A percentile compares a stretch with the other conserved stretches of the same genome.
Conservation (phyloP, 2,329 filamentous ascomycete species). For the Leptosphaerulina australis region DNA sequence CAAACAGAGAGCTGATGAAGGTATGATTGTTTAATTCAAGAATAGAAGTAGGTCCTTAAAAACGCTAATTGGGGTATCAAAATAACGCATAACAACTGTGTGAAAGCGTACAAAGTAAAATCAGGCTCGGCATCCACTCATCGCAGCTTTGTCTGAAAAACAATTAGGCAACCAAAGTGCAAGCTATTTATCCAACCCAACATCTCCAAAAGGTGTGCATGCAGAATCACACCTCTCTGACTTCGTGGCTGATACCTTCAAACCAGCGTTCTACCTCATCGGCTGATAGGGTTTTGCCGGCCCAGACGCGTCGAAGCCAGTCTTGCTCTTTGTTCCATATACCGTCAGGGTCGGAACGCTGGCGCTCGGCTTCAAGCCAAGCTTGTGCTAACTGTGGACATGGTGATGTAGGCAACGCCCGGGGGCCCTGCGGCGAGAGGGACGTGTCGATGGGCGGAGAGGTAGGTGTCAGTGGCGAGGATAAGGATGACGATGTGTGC, state of each 20-base stretch:
- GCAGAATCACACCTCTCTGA: neutral
- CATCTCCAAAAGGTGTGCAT: neutral
- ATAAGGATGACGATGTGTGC: neutral
- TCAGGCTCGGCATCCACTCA: neutral
- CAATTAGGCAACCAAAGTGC: neutral
- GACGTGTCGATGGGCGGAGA: neutral
- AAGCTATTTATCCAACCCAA: neutral
- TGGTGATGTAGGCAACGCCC: constrained; percentile 1
- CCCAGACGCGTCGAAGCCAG: neutral
- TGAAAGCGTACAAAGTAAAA: neutral
- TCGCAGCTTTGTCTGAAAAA: neutral
- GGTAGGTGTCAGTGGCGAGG: neutral
- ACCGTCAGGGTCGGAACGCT: constrained; percentile 6
- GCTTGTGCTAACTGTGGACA: constrained; percentile 5
- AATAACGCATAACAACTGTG: neutral
- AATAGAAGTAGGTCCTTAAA: neutral
- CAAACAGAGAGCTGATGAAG: too few relatives aligned
- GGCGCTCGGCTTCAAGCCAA: constrained; percentile 11
- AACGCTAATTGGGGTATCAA: neutral
- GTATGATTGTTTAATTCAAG: too few relatives aligned
- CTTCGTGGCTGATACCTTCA: neutral
- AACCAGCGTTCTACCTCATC: neutral
- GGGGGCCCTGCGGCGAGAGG: constrained; percentile 2
- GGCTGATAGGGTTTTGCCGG: neutral
- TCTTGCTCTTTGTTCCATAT: constrained; percentile 12